A percentile compares a stretch with the other conserved stretches of the same genome.
These are phyloP conservation scores for Chalciporus piperatus DNA, from an alignment of 768 basidiomycete species.

Conservation along the genomic window DNA sequence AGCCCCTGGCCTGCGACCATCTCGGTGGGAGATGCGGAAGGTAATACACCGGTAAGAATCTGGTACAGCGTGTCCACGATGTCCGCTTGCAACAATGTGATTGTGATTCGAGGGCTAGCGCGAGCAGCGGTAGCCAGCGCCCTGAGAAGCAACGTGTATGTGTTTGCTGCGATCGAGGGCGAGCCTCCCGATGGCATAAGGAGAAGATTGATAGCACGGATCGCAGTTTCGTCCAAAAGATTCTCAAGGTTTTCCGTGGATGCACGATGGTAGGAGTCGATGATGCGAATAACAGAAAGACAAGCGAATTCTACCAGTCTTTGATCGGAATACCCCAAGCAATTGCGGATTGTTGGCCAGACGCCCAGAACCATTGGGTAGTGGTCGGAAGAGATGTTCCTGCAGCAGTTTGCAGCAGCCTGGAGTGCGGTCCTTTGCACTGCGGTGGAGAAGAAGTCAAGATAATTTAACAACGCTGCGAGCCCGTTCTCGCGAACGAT, in stretches of 20 bases:
- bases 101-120: slow-evolving; percentile 82
- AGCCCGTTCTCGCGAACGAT: slow-evolving; percentile 96
- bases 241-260: slow-evolving; percentile 84
- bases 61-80: slow-evolving; percentile 92
- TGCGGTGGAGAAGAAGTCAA: slow-evolving; percentile 98
- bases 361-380: slow-evolving; percentile 87
- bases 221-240: slow-evolving; percentile 75
- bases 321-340: slow-evolving; percentile 89
- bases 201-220: slow-evolving; percentile 81
- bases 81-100: slow-evolving; percentile 86
- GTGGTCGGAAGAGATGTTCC: slow-evolving; percentile 85
- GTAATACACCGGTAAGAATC: slow-evolving; percentile 91
- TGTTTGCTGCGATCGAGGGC: slow-evolving; percentile 79
- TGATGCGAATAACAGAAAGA: slow-evolving; percentile 88
- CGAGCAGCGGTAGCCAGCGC: slow-evolving; percentile 86
- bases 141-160: slow-evolving; percentile 84
- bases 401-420: slow-evolving; percentile 95
- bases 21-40: slow-evolving; percentile 53
- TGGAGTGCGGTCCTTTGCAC: slow-evolving; percentile 96
- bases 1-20: slow-evolving; percentile 73
- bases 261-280: slow-evolving; percentile 88
- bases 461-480: slow-evolving; percentile 87
- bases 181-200: slow-evolving; percentile 85
- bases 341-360: slow-evolving; percentile 91
- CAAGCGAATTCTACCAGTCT: slow-evolving; percentile 97